phyloP scores from a whole-genome alignment of 2,329 filamentous ascomycete species.

The Myriosclerotinia duriaeana region DNA sequence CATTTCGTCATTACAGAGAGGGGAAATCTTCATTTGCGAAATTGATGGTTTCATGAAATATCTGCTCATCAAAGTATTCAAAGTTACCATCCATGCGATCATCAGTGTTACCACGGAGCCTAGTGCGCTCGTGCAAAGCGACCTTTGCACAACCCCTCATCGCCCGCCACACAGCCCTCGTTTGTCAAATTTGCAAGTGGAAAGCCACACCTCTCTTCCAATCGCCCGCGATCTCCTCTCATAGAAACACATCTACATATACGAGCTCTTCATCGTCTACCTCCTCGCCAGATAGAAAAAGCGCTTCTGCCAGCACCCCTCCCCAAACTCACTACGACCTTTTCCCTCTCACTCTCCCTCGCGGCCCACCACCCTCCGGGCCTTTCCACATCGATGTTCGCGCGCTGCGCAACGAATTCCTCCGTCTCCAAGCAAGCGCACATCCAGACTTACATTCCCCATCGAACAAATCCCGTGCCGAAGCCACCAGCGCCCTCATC shows the following conservation, averaged over 20 bases:
- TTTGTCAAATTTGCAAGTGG: slow-evolving; percentile 15
- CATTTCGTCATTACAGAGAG: slow-evolving; percentile 9
- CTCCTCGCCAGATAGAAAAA: neutral
- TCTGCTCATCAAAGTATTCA: neutral
- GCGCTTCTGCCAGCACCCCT: neutral
- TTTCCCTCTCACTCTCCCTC: slow-evolving; percentile 77
- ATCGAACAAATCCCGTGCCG: slow-evolving; percentile 59
- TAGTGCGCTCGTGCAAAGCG: slow-evolving; percentile 12
- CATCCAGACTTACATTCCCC: slow-evolving; percentile 65
- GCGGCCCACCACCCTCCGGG: slow-evolving; percentile 73
- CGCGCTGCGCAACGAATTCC: slow-evolving; percentile 78
- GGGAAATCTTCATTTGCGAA: neutral
- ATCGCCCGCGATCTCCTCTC: neutral
- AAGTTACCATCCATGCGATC: slow-evolving; percentile 13
- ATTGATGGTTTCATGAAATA: neutral
- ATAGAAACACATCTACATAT: slow-evolving; percentile 9
- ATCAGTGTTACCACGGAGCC: neutral
- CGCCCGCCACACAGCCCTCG: neutral
- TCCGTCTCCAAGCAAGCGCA: slow-evolving; percentile 73
- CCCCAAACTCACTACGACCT: slow-evolving; percentile 74
- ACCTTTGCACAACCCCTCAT: neutral
- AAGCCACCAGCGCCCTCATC: slow-evolving; percentile 76
- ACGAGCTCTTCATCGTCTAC: neutral
- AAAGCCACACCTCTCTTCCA: slow-evolving; percentile 7
- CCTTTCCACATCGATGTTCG: slow-evolving; percentile 72